Percentiles rank a stretch among this genome's conserved stretches.
Evolutionary conservation across 2,329 filamentous ascomycete genomes (phyloP).

Genomic region (Curvularia eragrostidis): DNA sequence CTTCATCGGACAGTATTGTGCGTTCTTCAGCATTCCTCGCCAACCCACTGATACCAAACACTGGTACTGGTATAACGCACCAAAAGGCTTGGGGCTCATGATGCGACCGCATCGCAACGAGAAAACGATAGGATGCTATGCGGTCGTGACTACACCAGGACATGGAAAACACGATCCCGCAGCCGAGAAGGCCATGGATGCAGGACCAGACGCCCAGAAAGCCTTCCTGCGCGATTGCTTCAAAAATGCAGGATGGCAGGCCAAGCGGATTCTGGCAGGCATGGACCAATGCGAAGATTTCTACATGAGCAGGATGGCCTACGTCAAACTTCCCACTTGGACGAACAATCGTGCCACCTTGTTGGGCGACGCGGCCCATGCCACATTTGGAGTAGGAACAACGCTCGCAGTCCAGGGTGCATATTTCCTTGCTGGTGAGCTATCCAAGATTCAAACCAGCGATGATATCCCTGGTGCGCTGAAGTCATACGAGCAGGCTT

Average conservation of each 20-base stretch:
- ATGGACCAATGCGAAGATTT: conserved; percentile 55
- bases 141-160: conserved; percentile 31
- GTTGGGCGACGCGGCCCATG: conserved; percentile 61
- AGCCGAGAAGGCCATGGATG: conserved; percentile 28
- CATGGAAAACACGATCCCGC: conserved; percentile 17
- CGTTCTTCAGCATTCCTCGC: conserved; percentile 42
- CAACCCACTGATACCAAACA: conserved; percentile 26
- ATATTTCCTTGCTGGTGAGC: conserved; percentile 50
- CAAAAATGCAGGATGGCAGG: conserved; percentile 55
- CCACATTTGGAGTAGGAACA: conserved; percentile 40
- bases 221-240: conserved; percentile 44
- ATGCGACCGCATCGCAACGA: conserved; percentile 36
- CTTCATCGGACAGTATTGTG: conserved; percentile 36
- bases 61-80: conserved; percentile 38
- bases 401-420: conserved; percentile 49
- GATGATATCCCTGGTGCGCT: conserved; percentile 31
- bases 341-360: conserved; percentile 58
- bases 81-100: conserved; percentile 31
- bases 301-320: conserved; percentile 54
- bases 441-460: conserved; percentile 28
- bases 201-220: conserved; percentile 53
- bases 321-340: conserved; percentile 57
- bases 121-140: conserved; percentile 35
- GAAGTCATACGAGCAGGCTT: conserved; percentile 29
- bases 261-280: conserved; percentile 52